Evolutionary conservation across 495 filamentous ascomycete species (phyloP).

Genomic region (Penicillium antarcticum): DNA sequence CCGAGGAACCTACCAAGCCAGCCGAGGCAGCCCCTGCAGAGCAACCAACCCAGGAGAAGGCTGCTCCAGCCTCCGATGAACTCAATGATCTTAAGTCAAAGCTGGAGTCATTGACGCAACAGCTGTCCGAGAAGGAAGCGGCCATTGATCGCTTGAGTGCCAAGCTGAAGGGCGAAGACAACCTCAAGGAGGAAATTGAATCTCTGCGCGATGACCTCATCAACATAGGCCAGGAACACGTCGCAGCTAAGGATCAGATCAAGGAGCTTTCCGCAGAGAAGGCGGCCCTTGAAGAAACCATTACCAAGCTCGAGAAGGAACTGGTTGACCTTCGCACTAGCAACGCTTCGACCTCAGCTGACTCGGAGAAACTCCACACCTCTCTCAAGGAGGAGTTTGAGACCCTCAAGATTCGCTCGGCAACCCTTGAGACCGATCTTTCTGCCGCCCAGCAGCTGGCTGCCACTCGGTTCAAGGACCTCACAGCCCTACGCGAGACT

Average conservation of each 20-base stretch:
- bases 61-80: constrained; percentile 17
- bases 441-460: constrained; percentile 83
- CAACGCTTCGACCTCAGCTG: constrained; percentile 43
- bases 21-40: constrained; percentile 19
- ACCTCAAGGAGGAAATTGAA: constrained; percentile 82
- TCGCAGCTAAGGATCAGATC: constrained; percentile 76
- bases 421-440: constrained; percentile 75
- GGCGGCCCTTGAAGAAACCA: constrained; percentile 55
- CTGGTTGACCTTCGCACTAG: constrained; percentile 56
- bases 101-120: constrained; percentile 54
- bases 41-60: constrained; percentile 17
- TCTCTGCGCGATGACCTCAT: constrained; percentile 73
- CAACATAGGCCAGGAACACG: constrained; percentile 73
- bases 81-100: constrained; percentile 47
- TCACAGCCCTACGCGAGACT: constrained; percentile 72
- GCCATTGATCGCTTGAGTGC: constrained; percentile 62
- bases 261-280: constrained; percentile 64
- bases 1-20: constrained; percentile 38
- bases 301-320: constrained; percentile 63
- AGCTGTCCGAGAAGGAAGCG: constrained; percentile 67
- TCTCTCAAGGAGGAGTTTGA: constrained; percentile 69
- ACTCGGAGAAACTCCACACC: constrained; percentile 53
- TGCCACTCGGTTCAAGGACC: constrained; percentile 79
- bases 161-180: constrained; percentile 73
- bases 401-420: constrained; percentile 64